These are phyloP conservation scores for Boletus subparvulus DNA, from an alignment of 768 basidiomycete species.

Conservation along the genomic window DNA sequence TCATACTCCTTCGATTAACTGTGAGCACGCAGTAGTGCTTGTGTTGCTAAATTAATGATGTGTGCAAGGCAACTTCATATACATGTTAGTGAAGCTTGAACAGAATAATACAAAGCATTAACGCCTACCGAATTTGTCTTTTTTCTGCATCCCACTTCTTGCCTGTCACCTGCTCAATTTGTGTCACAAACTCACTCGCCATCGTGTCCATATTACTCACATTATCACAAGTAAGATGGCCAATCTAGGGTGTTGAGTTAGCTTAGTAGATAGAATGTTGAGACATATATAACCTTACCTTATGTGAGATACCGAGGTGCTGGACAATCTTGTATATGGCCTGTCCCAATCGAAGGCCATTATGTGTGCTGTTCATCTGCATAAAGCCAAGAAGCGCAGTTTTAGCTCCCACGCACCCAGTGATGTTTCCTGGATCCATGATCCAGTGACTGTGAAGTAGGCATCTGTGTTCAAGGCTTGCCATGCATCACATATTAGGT, in stretches of 20 bases:
- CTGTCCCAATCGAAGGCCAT: constrained; percentile 37
- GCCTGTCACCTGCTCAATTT: background rate
- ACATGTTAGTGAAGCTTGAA: too few species aligned
- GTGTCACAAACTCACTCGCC: constrained; percentile 25
- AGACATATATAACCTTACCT: constrained; percentile 22
- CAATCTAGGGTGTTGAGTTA: constrained; percentile 10
- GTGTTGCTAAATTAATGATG: background rate
- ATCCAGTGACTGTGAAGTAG: background rate
- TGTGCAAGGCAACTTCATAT: background rate
- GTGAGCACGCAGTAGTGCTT: background rate
- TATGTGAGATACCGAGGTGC: constrained; percentile 28
- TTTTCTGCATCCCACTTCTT: background rate
- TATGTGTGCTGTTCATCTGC: constrained; percentile 39
- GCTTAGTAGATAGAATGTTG: background rate
- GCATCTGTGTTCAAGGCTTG: background rate
- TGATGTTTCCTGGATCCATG: background rate
- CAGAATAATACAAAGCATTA: too few species aligned
- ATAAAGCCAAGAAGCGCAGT: constrained; percentile 36
- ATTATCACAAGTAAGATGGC: background rate
- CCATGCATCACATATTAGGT: constrained; percentile 8
- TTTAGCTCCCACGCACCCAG: background rate
- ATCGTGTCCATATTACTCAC: constrained; percentile 39
- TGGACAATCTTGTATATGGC: constrained; percentile 37
- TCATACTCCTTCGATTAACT: background rate
- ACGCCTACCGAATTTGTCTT: background rate